A percentile compares a stretch with the other conserved stretches of the same genome.
Conservation (phyloP, 1,139 yeast species). For the Geotrichum siamense region DNA sequence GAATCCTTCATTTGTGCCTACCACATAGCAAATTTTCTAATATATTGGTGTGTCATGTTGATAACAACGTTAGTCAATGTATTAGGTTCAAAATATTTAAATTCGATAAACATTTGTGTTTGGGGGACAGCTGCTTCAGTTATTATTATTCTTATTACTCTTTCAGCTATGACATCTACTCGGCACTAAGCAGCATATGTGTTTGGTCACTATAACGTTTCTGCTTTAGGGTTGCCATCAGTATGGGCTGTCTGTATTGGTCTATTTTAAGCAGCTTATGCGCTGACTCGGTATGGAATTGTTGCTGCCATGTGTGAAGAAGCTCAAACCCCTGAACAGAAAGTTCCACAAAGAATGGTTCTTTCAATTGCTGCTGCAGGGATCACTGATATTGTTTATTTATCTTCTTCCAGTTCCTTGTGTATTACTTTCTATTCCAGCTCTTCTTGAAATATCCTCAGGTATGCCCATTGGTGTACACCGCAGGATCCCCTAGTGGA, state of each 20-base stretch:
- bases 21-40: constrained; percentile 20
- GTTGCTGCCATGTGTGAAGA: constrained; percentile 77
- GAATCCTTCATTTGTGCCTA: constrained; percentile 17
- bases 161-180: constrained; percentile 21
- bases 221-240: constrained; percentile 25
- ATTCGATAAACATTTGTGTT: constrained; percentile 23
- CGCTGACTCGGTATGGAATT: constrained; percentile 78
- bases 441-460: constrained; percentile 43
- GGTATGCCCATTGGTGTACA: constrained; percentile 52
- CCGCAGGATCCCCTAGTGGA: constrained; percentile 59
- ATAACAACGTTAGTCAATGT: constrained; percentile 19
- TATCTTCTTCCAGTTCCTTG: constrained; percentile 68
- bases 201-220: constrained; percentile 24
- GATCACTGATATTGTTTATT: constrained; percentile 58
- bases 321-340: constrained; percentile 64
- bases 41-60: constrained; percentile 21
- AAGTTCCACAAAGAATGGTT: constrained; percentile 67
- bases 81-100: constrained; percentile 20
- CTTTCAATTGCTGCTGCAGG: constrained; percentile 59
- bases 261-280: constrained; percentile 69
- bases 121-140: constrained; percentile 23
- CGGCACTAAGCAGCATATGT: constrained; percentile 22
- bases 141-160: constrained; percentile 22
- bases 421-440: constrained; percentile 52
- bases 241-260: constrained; percentile 41